phyloP scores from a whole-genome alignment of 2,329 filamentous ascomycete species.

The Pseudogymnoascus destructans region DNA sequence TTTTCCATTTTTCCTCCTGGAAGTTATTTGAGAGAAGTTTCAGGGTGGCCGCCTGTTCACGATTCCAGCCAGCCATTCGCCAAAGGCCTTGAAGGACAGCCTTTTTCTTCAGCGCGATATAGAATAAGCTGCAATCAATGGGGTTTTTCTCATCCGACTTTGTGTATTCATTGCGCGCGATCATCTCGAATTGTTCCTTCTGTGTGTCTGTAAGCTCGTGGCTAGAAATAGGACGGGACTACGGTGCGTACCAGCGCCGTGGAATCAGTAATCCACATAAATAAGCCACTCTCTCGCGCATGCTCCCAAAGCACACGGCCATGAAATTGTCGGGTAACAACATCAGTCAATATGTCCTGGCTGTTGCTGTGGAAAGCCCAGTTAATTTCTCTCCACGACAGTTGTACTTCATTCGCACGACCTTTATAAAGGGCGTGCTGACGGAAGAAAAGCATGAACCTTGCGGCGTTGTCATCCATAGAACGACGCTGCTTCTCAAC shows the following conservation, averaged over 20 bases:
- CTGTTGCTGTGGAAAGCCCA: conserved; percentile 77
- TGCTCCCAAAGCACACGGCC: conserved; percentile 72
- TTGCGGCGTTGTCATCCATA: conserved; percentile 78
- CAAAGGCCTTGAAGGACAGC: conserved; percentile 79
- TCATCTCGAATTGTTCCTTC: conserved; percentile 71
- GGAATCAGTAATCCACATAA: conserved; percentile 82
- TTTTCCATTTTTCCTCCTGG: conserved; percentile 72
- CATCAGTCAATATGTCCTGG: conserved; percentile 79
- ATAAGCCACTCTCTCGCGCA: conserved; percentile 75
- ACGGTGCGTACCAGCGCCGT: conserved; percentile 53
- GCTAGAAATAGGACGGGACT: conserved; percentile 10
- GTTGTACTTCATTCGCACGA: conserved; percentile 48
- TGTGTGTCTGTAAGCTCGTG: conserved; percentile 24
- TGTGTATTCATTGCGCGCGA: conserved; percentile 88
- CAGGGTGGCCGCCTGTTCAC: conserved; percentile 69
- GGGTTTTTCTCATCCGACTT: conserved; percentile 79
- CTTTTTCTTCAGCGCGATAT: conserved; percentile 84
- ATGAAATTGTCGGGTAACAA: conserved; percentile 68
- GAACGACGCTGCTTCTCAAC: conserved; percentile 80
- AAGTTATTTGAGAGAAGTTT: conserved; percentile 85
- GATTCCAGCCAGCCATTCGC: conserved; percentile 86
- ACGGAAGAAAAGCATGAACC: conserved; percentile 78
- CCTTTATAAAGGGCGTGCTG: conserved; percentile 62
- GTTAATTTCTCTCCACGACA: conserved; percentile 67
- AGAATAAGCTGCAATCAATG: conserved; percentile 80